Percentiles rank a stretch among this genome's conserved stretches.
Evolutionary conservation across 2,329 filamentous ascomycete species (phyloP).

Genomic region (Aspergillus sp.): DNA sequence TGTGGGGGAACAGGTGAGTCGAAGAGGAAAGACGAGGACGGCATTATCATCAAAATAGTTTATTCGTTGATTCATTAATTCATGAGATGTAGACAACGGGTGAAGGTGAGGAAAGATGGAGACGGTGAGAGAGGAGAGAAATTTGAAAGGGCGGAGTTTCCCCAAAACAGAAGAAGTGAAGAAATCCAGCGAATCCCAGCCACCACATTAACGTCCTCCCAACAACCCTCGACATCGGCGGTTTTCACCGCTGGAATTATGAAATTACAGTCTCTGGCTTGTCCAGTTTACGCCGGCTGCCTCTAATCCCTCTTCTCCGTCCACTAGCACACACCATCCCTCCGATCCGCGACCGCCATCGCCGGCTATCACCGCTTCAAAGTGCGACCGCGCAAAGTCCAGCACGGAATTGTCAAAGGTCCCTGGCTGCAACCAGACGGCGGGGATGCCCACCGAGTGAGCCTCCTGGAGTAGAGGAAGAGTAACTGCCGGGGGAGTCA

Average conservation of each 20-base stretch:
- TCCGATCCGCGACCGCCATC: slow-evolving; percentile 66
- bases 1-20: slow-evolving; percentile 38
- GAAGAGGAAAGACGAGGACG: slow-evolving; percentile 32
- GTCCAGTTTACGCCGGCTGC: slow-evolving; percentile 58
- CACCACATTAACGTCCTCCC: slow-evolving; percentile 7
- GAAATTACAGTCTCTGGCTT: slow-evolving; percentile 40
- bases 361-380: slow-evolving; percentile 67
- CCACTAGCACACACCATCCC: slow-evolving; percentile 86
- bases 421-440: slow-evolving; percentile 89
- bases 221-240: not conserved
- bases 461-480: slow-evolving; percentile 74
- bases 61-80: slow-evolving; percentile 8
- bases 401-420: slow-evolving; percentile 78
- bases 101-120: not conserved
- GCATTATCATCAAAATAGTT: slow-evolving; percentile 21
- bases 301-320: slow-evolving; percentile 63
- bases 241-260: not conserved
- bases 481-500: slow-evolving; percentile 81
- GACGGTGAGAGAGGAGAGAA: slow-evolving; percentile 3
- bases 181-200: slow-evolving; percentile 10
- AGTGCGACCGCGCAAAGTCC: slow-evolving; percentile 66
- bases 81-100: slow-evolving; percentile 2
- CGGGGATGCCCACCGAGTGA: slow-evolving; percentile 67
- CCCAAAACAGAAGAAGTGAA: slow-evolving; percentile 3
- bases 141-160: slow-evolving; percentile 5